A percentile compares a stretch with the other conserved stretches of the same genome.
Evolutionary conservation across 129 eudicot species (phyloP).

Genomic region (Saussurea involucrata): DNA sequence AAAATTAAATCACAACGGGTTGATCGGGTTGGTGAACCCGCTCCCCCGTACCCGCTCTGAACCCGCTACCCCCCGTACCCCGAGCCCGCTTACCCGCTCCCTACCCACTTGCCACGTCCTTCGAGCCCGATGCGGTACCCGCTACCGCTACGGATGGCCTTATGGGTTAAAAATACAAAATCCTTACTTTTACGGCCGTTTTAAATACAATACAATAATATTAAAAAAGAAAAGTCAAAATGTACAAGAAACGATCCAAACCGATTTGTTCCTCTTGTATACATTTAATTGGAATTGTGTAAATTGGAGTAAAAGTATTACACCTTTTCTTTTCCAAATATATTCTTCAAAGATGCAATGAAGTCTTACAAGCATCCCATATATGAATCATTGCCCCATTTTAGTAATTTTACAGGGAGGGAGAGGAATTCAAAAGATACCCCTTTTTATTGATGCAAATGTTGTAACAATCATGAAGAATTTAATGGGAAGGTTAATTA

Average conservation of each 20-base stretch:
- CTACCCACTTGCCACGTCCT: no score
- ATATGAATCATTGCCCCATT: background rate
- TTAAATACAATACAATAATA: background rate
- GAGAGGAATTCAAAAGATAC: slow-evolving; percentile 17
- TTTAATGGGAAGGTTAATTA: background rate
- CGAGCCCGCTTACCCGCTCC: no score
- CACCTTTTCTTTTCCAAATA: background rate
- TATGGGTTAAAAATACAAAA: no score
- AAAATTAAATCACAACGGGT: no score
- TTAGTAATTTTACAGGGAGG: slow-evolving; percentile 11
- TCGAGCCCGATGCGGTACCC: no score
- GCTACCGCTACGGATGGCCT: no score
- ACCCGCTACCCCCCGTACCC: no score
- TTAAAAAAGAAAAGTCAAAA: background rate
- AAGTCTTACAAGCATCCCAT: background rate
- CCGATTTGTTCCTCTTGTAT: background rate
- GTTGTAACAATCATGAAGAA: slow-evolving; percentile 6
- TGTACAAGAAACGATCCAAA: background rate
- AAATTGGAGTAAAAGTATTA: background rate
- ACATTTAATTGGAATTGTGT: background rate
- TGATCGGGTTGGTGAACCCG: no score
- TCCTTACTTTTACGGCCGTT: no score
- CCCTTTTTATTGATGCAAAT: background rate
- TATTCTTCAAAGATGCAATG: slow-evolving; percentile 7
- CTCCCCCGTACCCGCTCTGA: no score